phyloP scores from a whole-genome alignment of 2,329 filamentous ascomycete species.

The Colletotrichum plurivorum region DNA sequence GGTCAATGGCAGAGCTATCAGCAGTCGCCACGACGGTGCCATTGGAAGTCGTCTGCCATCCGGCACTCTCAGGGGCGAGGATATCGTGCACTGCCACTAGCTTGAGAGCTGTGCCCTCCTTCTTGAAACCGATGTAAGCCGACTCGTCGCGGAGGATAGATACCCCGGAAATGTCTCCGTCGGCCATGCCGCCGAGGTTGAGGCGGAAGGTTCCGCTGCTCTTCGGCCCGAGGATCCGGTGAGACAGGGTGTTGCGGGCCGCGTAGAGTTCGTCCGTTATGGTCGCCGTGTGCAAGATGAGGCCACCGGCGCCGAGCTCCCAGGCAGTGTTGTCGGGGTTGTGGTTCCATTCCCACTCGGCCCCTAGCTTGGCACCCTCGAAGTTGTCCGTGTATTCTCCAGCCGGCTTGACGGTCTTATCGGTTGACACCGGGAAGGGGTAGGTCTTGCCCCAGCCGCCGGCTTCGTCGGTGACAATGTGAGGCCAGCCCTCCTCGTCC shows the following conservation, averaged over 20 bases:
- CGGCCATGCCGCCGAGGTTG: constrained; percentile 61
- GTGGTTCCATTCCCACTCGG: constrained; percentile 73
- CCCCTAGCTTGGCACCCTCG: constrained; percentile 53
- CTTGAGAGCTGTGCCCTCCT: constrained; percentile 42
- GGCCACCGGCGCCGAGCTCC: constrained; percentile 52
- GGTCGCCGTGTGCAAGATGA: constrained; percentile 62
- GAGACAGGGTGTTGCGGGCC: constrained; percentile 61
- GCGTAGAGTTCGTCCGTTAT: constrained; percentile 64
- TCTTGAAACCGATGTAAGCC: constrained; percentile 65
- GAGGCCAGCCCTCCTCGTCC: constrained; percentile 62
- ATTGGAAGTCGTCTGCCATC: constrained; percentile 49
- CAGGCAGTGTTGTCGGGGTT: constrained; percentile 67
- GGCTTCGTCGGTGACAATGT: constrained; percentile 52
- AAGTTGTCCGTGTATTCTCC: constrained; percentile 37
- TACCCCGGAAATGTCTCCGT: constrained; percentile 66
- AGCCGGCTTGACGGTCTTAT: constrained; percentile 28
- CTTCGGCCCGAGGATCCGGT: constrained; percentile 61
- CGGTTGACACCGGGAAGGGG: constrained; percentile 46
- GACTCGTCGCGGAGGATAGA: constrained; percentile 66
- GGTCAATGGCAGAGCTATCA: not conserved
- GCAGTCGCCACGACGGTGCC: constrained; percentile 45
- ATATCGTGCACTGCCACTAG: constrained; percentile 49
- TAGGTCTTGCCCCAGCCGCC: constrained; percentile 61
- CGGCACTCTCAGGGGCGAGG: constrained; percentile 44
- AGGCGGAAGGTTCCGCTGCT: constrained; percentile 63